Evolutionary conservation across 306 rosid genomes (phyloP).

Genomic region (Lathyrus sativus): DNA sequence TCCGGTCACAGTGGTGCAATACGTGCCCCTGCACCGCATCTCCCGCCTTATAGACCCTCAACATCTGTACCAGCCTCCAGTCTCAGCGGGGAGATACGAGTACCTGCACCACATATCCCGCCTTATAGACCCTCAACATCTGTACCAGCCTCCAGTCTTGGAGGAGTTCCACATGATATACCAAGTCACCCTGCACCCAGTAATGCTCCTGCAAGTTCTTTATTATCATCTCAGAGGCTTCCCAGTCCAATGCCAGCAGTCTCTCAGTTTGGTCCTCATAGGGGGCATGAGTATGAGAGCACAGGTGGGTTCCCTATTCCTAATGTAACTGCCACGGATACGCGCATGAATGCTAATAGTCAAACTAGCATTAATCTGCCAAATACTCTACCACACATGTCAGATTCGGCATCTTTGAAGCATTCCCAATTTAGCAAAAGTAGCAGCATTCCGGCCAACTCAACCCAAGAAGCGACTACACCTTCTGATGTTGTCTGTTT

Average conservation of each 20-base stretch:
- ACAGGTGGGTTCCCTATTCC: conserved; percentile 33
- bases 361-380: conserved; percentile 43
- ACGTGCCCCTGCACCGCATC: conserved; percentile 12
- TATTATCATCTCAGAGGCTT: conserved; percentile 30
- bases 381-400: conserved; percentile 21
- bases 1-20: background rate
- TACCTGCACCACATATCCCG: conserved; percentile 81
- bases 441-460: conserved; percentile 34
- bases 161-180: conserved; percentile 37
- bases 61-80: conserved; percentile 2
- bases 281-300: conserved; percentile 35
- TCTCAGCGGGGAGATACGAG: conserved; percentile 49
- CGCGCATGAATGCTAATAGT: conserved; percentile 32
- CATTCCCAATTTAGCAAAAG: conserved; percentile 31
- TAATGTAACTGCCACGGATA: conserved; percentile 44
- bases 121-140: conserved; percentile 58
- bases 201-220: conserved; percentile 37
- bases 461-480: conserved; percentile 33
- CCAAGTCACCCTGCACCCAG: conserved; percentile 46
- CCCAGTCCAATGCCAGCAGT: conserved; percentile 35
- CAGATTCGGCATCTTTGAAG: conserved; percentile 31
- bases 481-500: conserved; percentile 61
- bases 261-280: conserved; percentile 37
- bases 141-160: conserved; percentile 28
- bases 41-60: background rate